Evolutionary conservation across 768 basidiomycete genomes (phyloP), one percentile per base, ranked within the genome.

Genomic region (Leucocoprinus sp.): DNA sequence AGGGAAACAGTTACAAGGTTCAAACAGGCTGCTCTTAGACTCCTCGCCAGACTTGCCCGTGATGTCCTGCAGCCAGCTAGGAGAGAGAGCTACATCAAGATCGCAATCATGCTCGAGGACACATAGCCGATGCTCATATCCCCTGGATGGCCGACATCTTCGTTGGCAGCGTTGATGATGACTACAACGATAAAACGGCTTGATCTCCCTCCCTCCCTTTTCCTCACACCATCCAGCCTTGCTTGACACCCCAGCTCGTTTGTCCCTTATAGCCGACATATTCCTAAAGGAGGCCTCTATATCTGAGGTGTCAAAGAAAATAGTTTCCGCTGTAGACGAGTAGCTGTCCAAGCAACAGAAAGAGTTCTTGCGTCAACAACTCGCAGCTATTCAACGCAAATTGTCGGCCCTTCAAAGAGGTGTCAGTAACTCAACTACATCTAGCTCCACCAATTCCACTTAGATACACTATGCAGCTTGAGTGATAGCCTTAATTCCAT

Each of bases 321-420:
- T 91, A 42, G 80, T 84, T 3, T 74, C 76, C 23, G 80, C 84
- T 17, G 82, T 91, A 8, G 85, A 87, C 51, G 87, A 91, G 58
- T 80, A 80, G 3, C 72, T 90, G n/a, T 85, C 84, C 19, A 88
- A 85, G 46, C 88, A 90, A 54, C 88, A 91, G 63, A 90, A 90
- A 55, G 88, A 89, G 49, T 84, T 82, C 67, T 71, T 91, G 2
- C 79, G 85, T 18, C 88, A 90, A 53, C 88, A 90, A 54, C 76
- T 87, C 11, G 76, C 83, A 2, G 85, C 84, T 15, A 89, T 88
- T 39, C 80, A 86, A 45, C 76, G 83, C 31, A 80, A 93, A 59
- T 71, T 92, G 22, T 71, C 78, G 41, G 67, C 71, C 29, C 66
- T 86, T 1, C 63, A 69, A 65, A 56, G 68, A 45, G 57, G 57